Conservation (phyloP, 371 early-diverging fungal genomes). For the Mortierella sp. region DNA sequence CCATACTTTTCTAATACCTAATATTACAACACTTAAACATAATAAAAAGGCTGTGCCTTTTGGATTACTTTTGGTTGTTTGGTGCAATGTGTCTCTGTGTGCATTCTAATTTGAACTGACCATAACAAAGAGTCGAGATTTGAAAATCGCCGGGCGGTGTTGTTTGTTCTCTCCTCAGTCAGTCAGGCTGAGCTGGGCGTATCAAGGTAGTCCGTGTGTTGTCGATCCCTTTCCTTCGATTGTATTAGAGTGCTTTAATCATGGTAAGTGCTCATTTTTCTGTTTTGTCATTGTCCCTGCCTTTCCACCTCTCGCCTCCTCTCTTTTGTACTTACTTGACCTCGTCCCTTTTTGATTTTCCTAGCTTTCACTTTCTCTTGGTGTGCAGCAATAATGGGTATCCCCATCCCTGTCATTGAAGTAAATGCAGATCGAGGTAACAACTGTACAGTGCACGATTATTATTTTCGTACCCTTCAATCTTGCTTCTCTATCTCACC, state of each 20-base stretch:
- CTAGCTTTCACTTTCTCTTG: neutral
- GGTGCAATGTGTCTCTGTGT: neutral
- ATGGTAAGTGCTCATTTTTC: too few relatives aligned
- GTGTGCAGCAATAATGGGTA: neutral
- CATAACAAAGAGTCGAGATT: neutral
- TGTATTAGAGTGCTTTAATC: too few relatives aligned
- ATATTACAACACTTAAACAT: neutral
- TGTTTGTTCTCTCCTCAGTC: neutral
- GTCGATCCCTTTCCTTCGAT: neutral
- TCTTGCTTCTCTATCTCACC: neutral
- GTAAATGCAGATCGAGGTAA: neutral
- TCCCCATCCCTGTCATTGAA: slow-evolving; percentile 1
- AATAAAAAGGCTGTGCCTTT: slow-evolving; percentile 13
- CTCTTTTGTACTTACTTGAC: neutral
- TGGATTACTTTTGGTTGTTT: neutral
- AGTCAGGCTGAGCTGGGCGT: neutral
- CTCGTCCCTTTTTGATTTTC: neutral
- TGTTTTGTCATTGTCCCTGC: neutral
- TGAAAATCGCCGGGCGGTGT: neutral
- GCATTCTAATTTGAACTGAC: neutral
- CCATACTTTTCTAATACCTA: neutral
- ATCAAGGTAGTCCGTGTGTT: neutral
- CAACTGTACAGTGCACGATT: neutral
- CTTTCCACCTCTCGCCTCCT: too few relatives aligned
- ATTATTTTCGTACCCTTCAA: neutral